These are phyloP conservation scores for Colletotrichum falcatum DNA, from an alignment of 2,329 filamentous ascomycete genomes.

Conservation along the genomic window DNA sequence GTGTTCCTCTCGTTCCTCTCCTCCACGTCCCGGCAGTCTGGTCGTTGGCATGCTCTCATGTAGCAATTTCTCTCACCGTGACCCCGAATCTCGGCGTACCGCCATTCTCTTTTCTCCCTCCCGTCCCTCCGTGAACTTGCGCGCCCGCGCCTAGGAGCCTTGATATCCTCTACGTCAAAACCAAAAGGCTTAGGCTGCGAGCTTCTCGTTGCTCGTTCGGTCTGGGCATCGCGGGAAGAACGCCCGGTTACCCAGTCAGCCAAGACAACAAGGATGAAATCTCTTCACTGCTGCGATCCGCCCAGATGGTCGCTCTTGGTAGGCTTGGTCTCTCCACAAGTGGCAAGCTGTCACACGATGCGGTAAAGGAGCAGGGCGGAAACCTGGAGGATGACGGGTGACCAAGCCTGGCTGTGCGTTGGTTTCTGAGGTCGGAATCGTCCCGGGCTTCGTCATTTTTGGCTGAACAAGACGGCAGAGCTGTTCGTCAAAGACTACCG, in stretches of 20 bases:
- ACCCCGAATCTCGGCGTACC: neutral
- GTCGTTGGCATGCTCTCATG: constrained; percentile 13
- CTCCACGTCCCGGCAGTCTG: neutral
- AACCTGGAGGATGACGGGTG: neutral
- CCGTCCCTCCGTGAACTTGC: neutral
- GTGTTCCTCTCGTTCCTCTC: neutral
- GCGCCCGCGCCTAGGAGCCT: constrained; percentile 14
- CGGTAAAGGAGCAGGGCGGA: constrained; percentile 9
- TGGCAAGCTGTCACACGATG: constrained; percentile 28
- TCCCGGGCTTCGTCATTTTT: constrained; percentile 21
- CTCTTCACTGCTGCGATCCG: neutral
- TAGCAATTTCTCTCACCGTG: neutral
- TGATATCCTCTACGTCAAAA: neutral
- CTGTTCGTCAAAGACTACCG: neutral
- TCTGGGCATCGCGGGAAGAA: constrained; percentile 25
- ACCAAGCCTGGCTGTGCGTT: neutral
- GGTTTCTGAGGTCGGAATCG: neutral
- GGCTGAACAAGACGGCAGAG: neutral
- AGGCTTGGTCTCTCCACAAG: constrained; percentile 30
- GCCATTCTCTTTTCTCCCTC: too few relatives aligned
- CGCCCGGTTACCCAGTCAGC: neutral
- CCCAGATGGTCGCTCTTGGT: constrained; percentile 17
- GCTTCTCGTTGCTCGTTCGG: constrained; percentile 34
- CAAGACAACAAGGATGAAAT: neutral
- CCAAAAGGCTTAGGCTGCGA: constrained; percentile 12